Evolutionary conservation across 2,329 filamentous ascomycete species (phyloP).

Genomic region (Colletotrichum filicis): DNA sequence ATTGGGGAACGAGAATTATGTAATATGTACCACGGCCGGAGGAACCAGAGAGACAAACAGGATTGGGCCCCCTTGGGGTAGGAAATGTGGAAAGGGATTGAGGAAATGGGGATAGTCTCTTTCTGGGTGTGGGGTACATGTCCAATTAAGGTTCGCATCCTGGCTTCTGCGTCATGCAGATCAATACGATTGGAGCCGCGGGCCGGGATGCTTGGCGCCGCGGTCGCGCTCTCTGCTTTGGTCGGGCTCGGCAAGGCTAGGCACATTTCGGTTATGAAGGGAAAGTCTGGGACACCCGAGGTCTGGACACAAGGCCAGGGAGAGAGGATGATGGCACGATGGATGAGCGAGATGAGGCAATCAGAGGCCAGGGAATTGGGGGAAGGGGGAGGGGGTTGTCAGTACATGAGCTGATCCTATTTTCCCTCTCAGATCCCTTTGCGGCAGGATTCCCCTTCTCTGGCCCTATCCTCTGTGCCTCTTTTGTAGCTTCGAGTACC

Average conservation of each 20-base stretch:
- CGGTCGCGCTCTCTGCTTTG: conserved; percentile 14
- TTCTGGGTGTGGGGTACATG: conserved; percentile 27
- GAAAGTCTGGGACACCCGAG: neutral
- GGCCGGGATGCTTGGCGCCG: conserved; percentile 30
- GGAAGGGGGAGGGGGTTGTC: conserved; percentile 19
- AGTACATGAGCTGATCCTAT: conserved; percentile 4
- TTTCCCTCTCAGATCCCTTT: neutral
- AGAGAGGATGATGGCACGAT: conserved; percentile 12
- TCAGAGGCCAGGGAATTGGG: neutral
- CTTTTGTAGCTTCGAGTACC: neutral
- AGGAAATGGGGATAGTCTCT: neutral
- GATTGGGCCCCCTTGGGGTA: neutral
- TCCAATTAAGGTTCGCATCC: conserved; percentile 35
- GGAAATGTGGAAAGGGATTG: neutral
- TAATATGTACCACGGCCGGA: conserved; percentile 7
- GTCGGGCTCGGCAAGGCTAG: conserved; percentile 19
- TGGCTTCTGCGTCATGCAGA: conserved; percentile 36
- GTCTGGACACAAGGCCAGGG: neutral
- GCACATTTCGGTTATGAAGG: conserved; percentile 10
- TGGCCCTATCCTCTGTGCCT: neutral
- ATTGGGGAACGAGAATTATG: conserved; percentile 17
- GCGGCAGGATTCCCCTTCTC: neutral
- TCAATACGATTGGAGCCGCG: conserved; percentile 30
- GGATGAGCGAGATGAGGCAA: conserved; percentile 22
- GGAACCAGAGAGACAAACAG: conserved; percentile 19